phyloP scores from a whole-genome alignment of 2,329 filamentous ascomycete genomes.

The Penicillium italicum region DNA sequence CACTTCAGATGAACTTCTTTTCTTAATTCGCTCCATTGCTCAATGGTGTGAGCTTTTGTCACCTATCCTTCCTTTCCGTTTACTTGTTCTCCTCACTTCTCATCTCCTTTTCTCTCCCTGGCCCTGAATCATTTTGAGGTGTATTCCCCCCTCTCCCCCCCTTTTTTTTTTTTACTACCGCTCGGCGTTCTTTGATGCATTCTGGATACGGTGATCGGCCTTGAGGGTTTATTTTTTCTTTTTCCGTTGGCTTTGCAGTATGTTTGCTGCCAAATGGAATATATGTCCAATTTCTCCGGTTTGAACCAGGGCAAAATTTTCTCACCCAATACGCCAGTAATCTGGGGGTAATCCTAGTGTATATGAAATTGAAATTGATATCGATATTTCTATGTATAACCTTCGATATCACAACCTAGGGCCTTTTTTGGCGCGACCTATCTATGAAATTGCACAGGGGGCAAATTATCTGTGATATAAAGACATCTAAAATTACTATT shows the following conservation, averaged over 20 bases:
- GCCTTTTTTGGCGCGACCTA: too few species aligned
- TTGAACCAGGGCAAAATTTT: not conserved
- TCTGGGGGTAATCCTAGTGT: conserved; percentile 11
- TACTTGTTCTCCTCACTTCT: conserved; percentile 4
- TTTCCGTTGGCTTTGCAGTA: conserved; percentile 7
- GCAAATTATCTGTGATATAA: too few species aligned
- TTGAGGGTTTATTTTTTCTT: conserved; percentile 22
- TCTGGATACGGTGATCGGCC: conserved; percentile 31
- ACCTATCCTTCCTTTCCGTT: conserved; percentile 16
- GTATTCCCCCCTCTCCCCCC: too few species aligned
- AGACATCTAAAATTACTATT: too few species aligned
- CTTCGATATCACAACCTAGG: too few species aligned
- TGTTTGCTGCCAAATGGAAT: not conserved
- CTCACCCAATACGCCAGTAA: not conserved
- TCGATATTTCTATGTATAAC: too few species aligned
- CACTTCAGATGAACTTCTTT: conserved; percentile 7
- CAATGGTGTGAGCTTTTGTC: conserved; percentile 24
- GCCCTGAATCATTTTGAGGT: conserved; percentile 3
- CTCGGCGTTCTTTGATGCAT: conserved; percentile 36
- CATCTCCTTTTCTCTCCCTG: not conserved
- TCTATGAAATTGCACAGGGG: too few species aligned
- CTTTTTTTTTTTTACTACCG: conserved; percentile 17
- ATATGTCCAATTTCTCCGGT: not conserved
- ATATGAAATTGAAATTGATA: too few species aligned
- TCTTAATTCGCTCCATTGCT: conserved; percentile 10